Evolutionary conservation across 371 early-diverging fungal species (phyloP), one percentile per base, ranked within the genome.

Genomic region (Blyttiomyces sp.): DNA sequence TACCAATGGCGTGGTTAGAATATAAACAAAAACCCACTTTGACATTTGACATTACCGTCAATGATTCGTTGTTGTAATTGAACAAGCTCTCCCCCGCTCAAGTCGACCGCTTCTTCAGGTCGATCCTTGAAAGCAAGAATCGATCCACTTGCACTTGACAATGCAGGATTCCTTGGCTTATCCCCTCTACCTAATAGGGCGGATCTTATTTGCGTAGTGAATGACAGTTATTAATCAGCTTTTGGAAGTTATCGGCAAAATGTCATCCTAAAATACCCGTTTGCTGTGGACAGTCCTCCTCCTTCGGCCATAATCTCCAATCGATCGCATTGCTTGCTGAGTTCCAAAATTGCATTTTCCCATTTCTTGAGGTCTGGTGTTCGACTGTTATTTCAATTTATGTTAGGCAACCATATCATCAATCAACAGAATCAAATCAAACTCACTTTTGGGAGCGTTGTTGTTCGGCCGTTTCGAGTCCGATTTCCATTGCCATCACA

Each of bases 21-120:
- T 27, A 28, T 53, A 3, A 21, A 3, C n/a, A 42, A 23, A 35
- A 39, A 43, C 16, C 30, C n/a, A 43, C 6, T 4, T 4, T 27
- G 9, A 33, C 35, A 52, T 9, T 36, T 9, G 33, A 52, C 30
- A 58, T 13, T 72, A 88, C 90, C 88, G 35, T 86, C 83, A 58
- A 90, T 85, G 30, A 89, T 82, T n/a, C 88, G 78, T 49, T 83
- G 80, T 49, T 91, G 91, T 2, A 91, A 68, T 57, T 87, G 89
- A 2, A 90, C 64, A 44, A 87, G 74, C 56, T 87, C 87, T 23
- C 76, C 75, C 54, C 81, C 79, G 33, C 83, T 81, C 30, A 85
- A 43, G 33, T 50, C n/a, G n/a, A n/a, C n/a, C n/a, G n/a, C n/a
- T n/a, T n/a, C n/a, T n/a, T n/a, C n/a, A n/a, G n/a, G n/a, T n/a